Conservation (phyloP, 345 rosid species). For the Psidium guajava region DNA sequence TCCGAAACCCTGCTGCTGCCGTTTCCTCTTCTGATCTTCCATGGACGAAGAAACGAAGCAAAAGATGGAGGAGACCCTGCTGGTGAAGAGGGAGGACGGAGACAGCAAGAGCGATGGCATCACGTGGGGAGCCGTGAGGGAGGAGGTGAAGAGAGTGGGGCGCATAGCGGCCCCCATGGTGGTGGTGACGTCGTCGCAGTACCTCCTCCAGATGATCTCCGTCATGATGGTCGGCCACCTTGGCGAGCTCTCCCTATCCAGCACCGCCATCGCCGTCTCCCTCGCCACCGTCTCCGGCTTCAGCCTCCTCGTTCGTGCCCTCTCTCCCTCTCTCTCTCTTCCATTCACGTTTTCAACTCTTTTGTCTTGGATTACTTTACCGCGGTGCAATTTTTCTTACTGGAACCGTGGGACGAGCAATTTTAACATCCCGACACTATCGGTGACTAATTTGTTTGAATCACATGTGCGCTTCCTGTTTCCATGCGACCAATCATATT, state of each 20-base stretch:
- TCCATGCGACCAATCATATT: not conserved
- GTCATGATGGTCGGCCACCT: slow-evolving; percentile 82
- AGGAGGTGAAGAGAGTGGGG: slow-evolving; percentile 40
- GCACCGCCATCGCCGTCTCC: slow-evolving; percentile 71
- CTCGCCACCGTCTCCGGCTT: slow-evolving; percentile 66
- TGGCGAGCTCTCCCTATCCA: slow-evolving; percentile 59
- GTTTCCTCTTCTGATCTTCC: not conserved
- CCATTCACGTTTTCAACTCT: not conserved
- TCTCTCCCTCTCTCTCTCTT: not conserved
- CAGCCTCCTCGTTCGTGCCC: slow-evolving; percentile 50
- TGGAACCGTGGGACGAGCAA: not conserved
- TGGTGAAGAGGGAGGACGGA: not conserved
- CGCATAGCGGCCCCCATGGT: slow-evolving; percentile 64
- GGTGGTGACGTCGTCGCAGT: slow-evolving; percentile 43
- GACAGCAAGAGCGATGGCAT: not conserved
- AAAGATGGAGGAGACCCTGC: not conserved
- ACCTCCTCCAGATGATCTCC: slow-evolving; percentile 42
- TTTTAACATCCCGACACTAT: not conserved
- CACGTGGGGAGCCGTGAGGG: not conserved
- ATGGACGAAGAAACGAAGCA: not conserved
- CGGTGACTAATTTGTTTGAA: not conserved
- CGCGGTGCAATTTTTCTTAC: not conserved
- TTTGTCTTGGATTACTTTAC: not conserved
- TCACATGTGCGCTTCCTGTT: not conserved
- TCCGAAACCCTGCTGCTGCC: not conserved